Base-by-base conservation (phyloP, 805 yeast species). In the Lachancea cidri region DNA sequence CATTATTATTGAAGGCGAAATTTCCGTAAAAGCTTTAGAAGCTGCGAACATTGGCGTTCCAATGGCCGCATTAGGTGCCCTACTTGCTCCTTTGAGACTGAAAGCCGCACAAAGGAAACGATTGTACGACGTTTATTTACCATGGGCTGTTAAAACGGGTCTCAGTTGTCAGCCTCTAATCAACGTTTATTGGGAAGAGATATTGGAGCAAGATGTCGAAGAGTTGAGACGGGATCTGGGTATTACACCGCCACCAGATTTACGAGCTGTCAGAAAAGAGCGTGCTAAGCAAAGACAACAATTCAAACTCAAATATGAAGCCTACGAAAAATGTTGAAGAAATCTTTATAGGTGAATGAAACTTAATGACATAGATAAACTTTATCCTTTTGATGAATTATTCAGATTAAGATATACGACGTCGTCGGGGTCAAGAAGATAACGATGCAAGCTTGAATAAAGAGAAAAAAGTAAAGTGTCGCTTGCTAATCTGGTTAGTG, bases 1-100 rank as follows among this genome's bases (percentile, higher is more conserved):
- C 0, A 85, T 89, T 35, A 81, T 85, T 33, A 77, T 93, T 49
- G 98, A 93, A 57, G 98, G 98, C n/a, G 98, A 93, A 58, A 82
- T 93, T 39, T 87, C 96, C 0, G 83, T 93, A 15, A 93, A 93
- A 63, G 83, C 88, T 9, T 79, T 93, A 52, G 98, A 91, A 62
- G 94, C 81, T 55, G 83, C 93, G 56, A 91, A 93, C 60, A 75
- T 91, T 44, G 94, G 95, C 4, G 77, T 93, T 34, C 97, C 97
- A 11, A 89, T 91, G 94, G 88, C 96, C 3, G 95, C 96, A 0
- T 60, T 93, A 38, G 97, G 96, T 0, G 89, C 95, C 0, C 52
- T 86, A n/a, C 75, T 87, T 48, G 96, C 96, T 3, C 96, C 96
- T 1, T 72, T 83, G 54, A 75, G 89, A 46, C 71, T 91, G 43